These are phyloP conservation scores for Solanum lycopersicoides DNA, from an alignment of 257 asterid species.

Conservation along the genomic window DNA sequence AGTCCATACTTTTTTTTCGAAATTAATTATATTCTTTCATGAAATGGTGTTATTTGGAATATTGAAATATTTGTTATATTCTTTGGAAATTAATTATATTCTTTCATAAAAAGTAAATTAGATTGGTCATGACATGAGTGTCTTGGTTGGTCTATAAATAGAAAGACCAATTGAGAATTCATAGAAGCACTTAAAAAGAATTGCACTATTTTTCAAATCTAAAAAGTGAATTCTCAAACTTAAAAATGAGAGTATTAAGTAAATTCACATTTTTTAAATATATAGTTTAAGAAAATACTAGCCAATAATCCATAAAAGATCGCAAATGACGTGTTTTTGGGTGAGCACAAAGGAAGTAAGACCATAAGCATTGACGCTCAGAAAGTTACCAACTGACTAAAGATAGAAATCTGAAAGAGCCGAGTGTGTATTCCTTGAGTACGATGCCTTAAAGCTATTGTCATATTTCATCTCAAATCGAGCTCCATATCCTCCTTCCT, in stretches of 20 bases:
- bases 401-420: no score
- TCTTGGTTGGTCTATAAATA: background rate
- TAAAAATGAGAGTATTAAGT: background rate
- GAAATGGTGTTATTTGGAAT: background rate
- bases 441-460: no score
- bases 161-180: background rate
- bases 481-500: no score
- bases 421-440: no score
- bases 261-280: background rate
- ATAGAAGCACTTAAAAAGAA: background rate
- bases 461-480: no score
- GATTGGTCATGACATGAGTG: background rate
- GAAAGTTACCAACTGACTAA: no score
- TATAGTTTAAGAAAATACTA: background rate
- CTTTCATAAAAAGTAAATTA: background rate
- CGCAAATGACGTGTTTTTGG: no score
- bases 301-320: background rate
- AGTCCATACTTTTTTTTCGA: background rate
- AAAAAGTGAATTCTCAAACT: background rate
- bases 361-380: no score
- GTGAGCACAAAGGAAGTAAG: no score
- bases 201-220: background rate
- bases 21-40: background rate
- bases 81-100: no score
- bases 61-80: no score